Evolutionary conservation across 2,329 filamentous ascomycete genomes (phyloP).

Genomic region (Arachnomyces sp.): DNA sequence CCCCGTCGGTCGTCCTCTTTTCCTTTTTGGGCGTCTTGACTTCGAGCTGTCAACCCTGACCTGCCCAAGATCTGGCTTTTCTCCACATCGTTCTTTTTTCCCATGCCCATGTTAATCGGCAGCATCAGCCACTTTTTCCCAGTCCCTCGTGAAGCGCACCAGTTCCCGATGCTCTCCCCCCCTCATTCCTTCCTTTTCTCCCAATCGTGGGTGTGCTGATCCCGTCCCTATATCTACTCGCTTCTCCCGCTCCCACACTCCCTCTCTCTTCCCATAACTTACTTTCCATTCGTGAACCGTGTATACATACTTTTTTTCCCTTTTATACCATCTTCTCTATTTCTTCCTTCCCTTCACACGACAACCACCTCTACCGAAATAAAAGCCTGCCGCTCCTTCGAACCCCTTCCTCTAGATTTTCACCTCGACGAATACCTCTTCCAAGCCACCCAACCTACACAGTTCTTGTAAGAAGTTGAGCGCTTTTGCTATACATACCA

Average conservation of each 20-base stretch:
- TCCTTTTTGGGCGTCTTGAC: slow-evolving; percentile 8
- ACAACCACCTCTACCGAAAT: too few species aligned
- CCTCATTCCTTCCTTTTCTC: slow-evolving; percentile 4
- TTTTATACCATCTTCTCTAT: slow-evolving; percentile 1
- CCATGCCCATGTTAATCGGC: background rate
- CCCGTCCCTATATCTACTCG: too few species aligned
- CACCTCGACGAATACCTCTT: slow-evolving; percentile 1
- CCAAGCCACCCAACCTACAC: slow-evolving; percentile 1
- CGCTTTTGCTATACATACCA: too few species aligned
- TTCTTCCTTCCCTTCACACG: too few species aligned
- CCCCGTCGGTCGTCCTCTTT: too few species aligned
- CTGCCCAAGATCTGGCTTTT: slow-evolving; percentile 18
- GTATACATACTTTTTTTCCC: slow-evolving; percentile 1
- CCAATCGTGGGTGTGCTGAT: slow-evolving; percentile 1
- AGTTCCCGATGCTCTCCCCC: slow-evolving; percentile 4
- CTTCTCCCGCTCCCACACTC: slow-evolving; percentile 16
- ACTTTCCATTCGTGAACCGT: slow-evolving; percentile 8
- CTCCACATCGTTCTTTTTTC: slow-evolving; percentile 7
- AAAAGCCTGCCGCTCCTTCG: too few species aligned
- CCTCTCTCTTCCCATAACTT: slow-evolving; percentile 14
- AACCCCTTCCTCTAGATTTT: background rate
- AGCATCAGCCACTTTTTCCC: too few species aligned
- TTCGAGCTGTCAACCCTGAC: slow-evolving; percentile 14
- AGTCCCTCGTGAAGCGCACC: too few species aligned
- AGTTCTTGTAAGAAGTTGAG: too few species aligned